Percentiles rank a stretch among this genome's conserved stretches.
Evolutionary conservation across 352 stramenopile species (phyloP).

Genomic region (Phytophthora meadii): DNA sequence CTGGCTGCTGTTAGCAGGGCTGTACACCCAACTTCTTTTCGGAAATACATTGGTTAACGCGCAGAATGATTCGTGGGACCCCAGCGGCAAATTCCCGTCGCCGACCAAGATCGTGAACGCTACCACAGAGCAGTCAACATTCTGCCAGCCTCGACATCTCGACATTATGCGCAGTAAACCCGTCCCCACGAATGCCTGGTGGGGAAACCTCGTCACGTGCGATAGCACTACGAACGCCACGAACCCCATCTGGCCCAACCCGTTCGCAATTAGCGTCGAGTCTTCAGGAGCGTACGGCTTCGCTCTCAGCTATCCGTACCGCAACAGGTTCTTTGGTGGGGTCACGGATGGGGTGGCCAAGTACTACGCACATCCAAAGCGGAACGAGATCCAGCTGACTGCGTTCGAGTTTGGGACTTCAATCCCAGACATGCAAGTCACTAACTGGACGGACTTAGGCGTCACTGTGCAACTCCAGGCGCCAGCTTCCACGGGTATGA

Average conservation of each 20-base stretch:
- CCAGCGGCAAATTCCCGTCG: conserved; percentile 40
- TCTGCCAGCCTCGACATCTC: conserved; percentile 71
- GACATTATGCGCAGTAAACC: conserved; percentile 45
- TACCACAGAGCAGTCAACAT: conserved; percentile 41
- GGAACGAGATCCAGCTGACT: conserved; percentile 70
- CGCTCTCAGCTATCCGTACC: conserved; percentile 69
- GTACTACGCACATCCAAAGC: conserved; percentile 67
- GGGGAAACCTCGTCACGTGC: conserved; percentile 83
- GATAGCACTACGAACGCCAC: conserved; percentile 56
- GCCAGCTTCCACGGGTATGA: conserved; percentile 23
- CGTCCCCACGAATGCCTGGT: conserved; percentile 85
- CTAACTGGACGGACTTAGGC: conserved; percentile 71
- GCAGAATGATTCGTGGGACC: conserved; percentile 59
- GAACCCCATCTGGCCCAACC: conserved; percentile 70
- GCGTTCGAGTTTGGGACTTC: conserved; percentile 58
- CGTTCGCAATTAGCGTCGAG: conserved; percentile 67
- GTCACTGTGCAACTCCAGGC: conserved; percentile 59
- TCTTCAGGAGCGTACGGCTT: conserved; percentile 50
- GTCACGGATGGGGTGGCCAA: conserved; percentile 43
- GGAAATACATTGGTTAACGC: conserved; percentile 20
- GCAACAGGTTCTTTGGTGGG: conserved; percentile 70
- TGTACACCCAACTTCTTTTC: conserved; percentile 28
- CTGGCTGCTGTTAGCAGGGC: conserved; percentile 23
- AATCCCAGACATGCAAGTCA: conserved; percentile 55
- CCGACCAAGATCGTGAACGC: conserved; percentile 44